A percentile compares a stretch with the other conserved stretches of the same genome.
These are phyloP conservation scores for Sarcodon aspratus DNA, from an alignment of 768 basidiomycete species.

Conservation along the genomic window DNA sequence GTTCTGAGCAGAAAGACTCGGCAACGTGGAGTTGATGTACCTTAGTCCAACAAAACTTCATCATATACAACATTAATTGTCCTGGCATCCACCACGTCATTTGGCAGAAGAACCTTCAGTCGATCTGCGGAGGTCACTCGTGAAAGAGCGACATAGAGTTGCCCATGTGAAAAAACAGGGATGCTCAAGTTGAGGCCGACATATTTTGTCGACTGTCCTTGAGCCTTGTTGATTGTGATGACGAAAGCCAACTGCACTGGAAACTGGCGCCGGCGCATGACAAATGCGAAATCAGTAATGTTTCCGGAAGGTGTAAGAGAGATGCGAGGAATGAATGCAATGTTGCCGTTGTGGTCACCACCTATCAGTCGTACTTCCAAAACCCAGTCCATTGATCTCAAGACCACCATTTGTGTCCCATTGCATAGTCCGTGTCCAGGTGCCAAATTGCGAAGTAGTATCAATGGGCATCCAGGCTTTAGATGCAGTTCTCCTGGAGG, in stretches of 20 bases:
- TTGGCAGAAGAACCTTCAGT: conserved; percentile 21
- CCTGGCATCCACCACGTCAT: no score
- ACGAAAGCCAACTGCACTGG: conserved; percentile 33
- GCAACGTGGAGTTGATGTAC: no score
- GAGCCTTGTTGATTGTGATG: conserved; percentile 36
- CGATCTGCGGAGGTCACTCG: conserved; percentile 17
- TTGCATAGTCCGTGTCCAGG: conserved; percentile 22
- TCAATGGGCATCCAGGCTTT: conserved; percentile 20
- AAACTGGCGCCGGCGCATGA: conserved; percentile 22
- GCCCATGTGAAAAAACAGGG: conserved; percentile 30
- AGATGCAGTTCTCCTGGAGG: conserved; percentile 17
- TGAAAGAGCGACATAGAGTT: conserved; percentile 33
- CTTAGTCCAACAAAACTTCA: no score
- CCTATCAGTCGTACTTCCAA: conserved; percentile 23
- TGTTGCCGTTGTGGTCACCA: conserved; percentile 24
- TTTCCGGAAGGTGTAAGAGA: conserved; percentile 16
- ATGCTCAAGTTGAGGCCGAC: conserved; percentile 28
- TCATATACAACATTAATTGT: no score
- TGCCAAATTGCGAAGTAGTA: conserved; percentile 32
- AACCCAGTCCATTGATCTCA: conserved; percentile 13
- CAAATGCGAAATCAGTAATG: conserved; percentile 15
- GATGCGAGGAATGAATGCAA: conserved; percentile 29
- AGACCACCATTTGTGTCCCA: conserved; percentile 23
- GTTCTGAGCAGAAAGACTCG: no score
- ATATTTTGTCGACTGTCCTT: conserved; percentile 32